Percentiles rank a stretch among this genome's conserved stretches.
Conservation (phyloP, 306 rosid genomes). For the Dryas alaskensis region DNA sequence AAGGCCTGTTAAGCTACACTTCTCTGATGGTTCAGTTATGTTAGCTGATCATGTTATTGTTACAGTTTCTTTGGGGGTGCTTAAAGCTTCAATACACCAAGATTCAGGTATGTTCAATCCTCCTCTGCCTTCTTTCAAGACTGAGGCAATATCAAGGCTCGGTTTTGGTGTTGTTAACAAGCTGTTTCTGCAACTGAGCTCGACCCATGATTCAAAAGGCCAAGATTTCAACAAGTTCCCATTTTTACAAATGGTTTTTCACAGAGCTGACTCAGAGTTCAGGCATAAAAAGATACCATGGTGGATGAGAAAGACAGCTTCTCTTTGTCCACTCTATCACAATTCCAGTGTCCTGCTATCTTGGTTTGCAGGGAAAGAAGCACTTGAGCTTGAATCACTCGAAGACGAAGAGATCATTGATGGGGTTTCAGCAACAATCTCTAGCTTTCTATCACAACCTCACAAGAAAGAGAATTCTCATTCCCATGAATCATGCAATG, state of each 20-base stretch:
- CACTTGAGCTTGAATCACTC: conserved; percentile 71
- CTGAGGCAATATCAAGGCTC: conserved; percentile 80
- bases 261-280: conserved; percentile 52
- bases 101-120: conserved; percentile 72
- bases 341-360: conserved; percentile 66
- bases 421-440: conserved; percentile 66
- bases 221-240: conserved; percentile 47
- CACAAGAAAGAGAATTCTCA: conserved; percentile 24
- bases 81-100: conserved; percentile 67
- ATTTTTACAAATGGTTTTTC: conserved; percentile 69
- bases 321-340: conserved; percentile 65
- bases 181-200: conserved; percentile 69
- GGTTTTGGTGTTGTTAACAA: conserved; percentile 98
- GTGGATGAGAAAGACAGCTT: conserved; percentile 93
- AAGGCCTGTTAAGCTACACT: conserved; percentile 77
- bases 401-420: conserved; percentile 60
- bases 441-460: conserved; percentile 43
- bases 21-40: conserved; percentile 65
- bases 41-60: conserved; percentile 85
- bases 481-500: conserved; percentile 40
- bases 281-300: conserved; percentile 69
- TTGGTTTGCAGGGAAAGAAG: conserved; percentile 94
- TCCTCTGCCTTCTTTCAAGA: conserved; percentile 73
- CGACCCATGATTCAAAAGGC: conserved; percentile 19
- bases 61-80: conserved; percentile 88